Evolutionary conservation across 1,139 yeast genomes (phyloP).

Genomic region (Groenewaldozyma auringiensis): DNA sequence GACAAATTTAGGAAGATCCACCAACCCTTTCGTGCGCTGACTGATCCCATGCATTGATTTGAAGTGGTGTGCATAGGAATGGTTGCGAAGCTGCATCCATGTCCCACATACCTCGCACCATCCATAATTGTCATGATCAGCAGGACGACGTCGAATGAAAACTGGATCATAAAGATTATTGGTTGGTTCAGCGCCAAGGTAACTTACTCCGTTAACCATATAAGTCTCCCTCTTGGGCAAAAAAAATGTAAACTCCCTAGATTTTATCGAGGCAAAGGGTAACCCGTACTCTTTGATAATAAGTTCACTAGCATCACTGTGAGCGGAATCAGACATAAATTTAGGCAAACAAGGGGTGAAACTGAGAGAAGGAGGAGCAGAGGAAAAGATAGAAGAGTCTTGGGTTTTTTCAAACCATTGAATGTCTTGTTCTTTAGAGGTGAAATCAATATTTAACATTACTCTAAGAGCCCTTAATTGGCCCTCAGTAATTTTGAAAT

Average conservation of each 20-base stretch:
- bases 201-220: constrained; percentile 14
- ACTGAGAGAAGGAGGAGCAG: too few species aligned
- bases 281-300: constrained; percentile 13
- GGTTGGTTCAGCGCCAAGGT: constrained; percentile 18
- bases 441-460: background rate
- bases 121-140: constrained; percentile 18
- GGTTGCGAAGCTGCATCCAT: constrained; percentile 19
- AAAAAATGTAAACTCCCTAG: constrained; percentile 8
- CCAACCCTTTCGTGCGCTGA: constrained; percentile 16
- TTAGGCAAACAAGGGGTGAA: too few species aligned
- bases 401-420: too few species aligned
- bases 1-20: constrained; percentile 13
- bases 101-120: constrained; percentile 19
- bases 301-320: constrained; percentile 1
- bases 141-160: constrained; percentile 15
- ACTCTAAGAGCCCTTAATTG: background rate
- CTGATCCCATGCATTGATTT: constrained; percentile 18
- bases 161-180: constrained; percentile 17
- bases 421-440: too few species aligned
- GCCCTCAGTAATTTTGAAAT: background rate
- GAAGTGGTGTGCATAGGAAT: constrained; percentile 19
- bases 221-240: constrained; percentile 13
- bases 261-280: constrained; percentile 14
- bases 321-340: too few species aligned
- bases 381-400: too few species aligned